Evolutionary conservation across 495 filamentous ascomycete genomes (phyloP), one percentile per base, ranked within the genome.

Genomic region (Daldinia loculata): DNA sequence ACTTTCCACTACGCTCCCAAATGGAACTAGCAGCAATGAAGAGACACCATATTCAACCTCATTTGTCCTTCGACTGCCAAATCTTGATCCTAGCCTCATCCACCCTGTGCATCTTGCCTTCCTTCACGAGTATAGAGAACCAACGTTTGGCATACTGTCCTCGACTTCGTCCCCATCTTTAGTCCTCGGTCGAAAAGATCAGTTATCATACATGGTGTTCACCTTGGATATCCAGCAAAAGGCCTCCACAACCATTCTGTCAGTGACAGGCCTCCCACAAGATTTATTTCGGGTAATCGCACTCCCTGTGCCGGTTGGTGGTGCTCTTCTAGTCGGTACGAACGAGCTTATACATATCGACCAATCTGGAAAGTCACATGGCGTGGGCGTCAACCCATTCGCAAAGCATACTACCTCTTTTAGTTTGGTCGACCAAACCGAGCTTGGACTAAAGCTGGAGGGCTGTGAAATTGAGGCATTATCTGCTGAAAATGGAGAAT

Each of bases 291-390:
- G 89, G 70, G 90, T 98, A 41, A 85, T 97, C 41, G 89, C 95
- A 36, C 84, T 99, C 14, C 92, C 93, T 7, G 86, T 90, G 22
- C 93, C 93, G 22, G 89, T 98, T 50, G 95, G 95, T 56, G 95
- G 95, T 26, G 90, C 93, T 32, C 80, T 99, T 26, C 86, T 99
- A 36, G 82, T 99, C 45, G 96, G 95, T 7, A 85, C 85, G 12
- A 98, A 98, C 77, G 92, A 97, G 75, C 79, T 99, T 65, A 92
- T 99, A 62, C 96, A 99, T 80, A 90, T 99, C 66, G 95, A 98
- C 76, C 96, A 98, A 83, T 90, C 92, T 12, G 95, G 95, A 5
- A 98, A 96, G 80, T 88, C 93, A 14, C 97, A 91, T 75, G 95
- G 93, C 9, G 91, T 98, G 41, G 95, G 90, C n/a, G 93, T 98